phyloP scores from a whole-genome alignment of 768 basidiomycete species.

The Tulasnella calospora region DNA sequence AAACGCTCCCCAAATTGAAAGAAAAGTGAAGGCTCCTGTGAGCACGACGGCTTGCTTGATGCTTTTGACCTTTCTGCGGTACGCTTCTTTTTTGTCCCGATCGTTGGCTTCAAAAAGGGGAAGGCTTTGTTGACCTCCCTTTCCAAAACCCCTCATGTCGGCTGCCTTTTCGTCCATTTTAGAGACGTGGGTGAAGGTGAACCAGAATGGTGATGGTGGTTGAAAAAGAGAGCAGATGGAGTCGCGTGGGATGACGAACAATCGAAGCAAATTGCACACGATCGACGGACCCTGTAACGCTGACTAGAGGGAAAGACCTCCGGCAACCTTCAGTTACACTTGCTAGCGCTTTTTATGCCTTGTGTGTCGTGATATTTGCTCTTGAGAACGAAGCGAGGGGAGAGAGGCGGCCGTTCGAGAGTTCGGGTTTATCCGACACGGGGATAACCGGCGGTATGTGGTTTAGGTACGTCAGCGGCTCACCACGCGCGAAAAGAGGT shows the following conservation, averaged over 20 bases:
- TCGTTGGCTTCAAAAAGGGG: neutral
- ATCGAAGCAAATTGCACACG: neutral
- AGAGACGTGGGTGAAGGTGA: neutral
- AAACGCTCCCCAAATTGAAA: neutral
- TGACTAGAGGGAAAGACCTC: neutral
- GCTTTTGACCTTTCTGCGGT: neutral
- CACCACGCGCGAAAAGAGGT: neutral
- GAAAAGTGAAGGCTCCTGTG: neutral
- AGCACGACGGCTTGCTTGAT: neutral
- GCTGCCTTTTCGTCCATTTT: neutral
- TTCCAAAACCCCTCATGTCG: neutral
- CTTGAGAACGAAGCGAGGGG: neutral
- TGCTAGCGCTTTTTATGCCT: neutral
- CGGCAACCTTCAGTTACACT: neutral
- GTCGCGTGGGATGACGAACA: neutral
- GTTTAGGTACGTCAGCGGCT: slow-evolving; percentile 5
- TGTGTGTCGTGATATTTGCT: neutral
- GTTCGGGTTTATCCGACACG: neutral
- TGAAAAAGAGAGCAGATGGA: neutral
- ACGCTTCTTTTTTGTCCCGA: neutral
- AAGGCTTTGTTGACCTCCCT: neutral
- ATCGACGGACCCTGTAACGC: neutral
- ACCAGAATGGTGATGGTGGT: neutral
- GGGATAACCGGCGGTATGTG: neutral
- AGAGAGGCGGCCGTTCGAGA: neutral